These are phyloP conservation scores for Hansfordia pulvinata DNA, from an alignment of 2,329 filamentous ascomycete genomes.

Conservation along the genomic window DNA sequence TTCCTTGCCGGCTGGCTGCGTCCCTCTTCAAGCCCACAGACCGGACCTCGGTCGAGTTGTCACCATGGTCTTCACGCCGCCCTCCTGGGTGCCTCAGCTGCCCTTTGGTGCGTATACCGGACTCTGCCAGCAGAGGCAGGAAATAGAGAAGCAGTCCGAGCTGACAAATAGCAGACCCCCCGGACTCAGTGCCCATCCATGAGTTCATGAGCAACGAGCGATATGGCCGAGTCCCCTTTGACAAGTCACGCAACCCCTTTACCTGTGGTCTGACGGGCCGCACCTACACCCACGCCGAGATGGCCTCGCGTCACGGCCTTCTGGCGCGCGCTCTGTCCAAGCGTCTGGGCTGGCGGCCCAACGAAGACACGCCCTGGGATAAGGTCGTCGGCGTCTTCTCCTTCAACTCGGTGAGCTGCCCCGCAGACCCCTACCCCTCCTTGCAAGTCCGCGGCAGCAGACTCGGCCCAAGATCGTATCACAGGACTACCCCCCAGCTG, in stretches of 20 bases:
- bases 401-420: slow-evolving; percentile 42
- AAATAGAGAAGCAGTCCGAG: neutral
- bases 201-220: slow-evolving; percentile 60
- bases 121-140: neutral
- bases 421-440: neutral
- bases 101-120: slow-evolving; percentile 5
- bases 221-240: slow-evolving; percentile 48
- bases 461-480: too few relatives aligned
- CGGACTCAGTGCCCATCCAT: slow-evolving; percentile 52
- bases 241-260: slow-evolving; percentile 49
- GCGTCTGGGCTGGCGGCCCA: slow-evolving; percentile 57
- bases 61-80: slow-evolving; percentile 6
- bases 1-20: too few relatives aligned
- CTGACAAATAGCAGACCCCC: slow-evolving; percentile 19
- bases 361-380: slow-evolving; percentile 60
- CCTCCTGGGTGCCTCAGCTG: slow-evolving; percentile 5
- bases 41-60: neutral
- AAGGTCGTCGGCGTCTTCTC: slow-evolving; percentile 62
- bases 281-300: slow-evolving; percentile 45
- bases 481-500: too few relatives aligned
- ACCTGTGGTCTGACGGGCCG: slow-evolving; percentile 59
- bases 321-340: slow-evolving; percentile 50
- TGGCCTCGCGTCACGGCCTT: slow-evolving; percentile 50
- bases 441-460: neutral
- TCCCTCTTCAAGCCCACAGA: neutral